A percentile compares a stretch with the other conserved stretches of the same genome.
phyloP scores from a whole-genome alignment of 352 stramenopile species.

The Phytophthora lateralis region DNA sequence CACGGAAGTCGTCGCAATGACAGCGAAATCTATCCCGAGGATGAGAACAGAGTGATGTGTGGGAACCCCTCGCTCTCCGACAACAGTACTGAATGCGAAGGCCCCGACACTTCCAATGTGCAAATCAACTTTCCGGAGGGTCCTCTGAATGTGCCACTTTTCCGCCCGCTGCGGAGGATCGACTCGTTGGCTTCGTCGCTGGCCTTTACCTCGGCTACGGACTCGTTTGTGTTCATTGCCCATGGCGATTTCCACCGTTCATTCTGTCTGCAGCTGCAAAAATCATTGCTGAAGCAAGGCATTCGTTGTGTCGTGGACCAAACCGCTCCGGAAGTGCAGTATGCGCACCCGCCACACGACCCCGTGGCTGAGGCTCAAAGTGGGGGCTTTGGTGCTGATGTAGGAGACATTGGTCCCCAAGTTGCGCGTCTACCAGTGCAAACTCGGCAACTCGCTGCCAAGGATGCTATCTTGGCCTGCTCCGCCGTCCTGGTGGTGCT shows the following conservation, averaged over 20 bases:
- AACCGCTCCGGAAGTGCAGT: constrained; percentile 54
- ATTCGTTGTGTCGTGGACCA: constrained; percentile 66
- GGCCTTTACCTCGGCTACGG: constrained; percentile 21
- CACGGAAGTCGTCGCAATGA: constrained; percentile 24
- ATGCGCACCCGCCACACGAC: constrained; percentile 31
- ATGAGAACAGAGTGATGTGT: constrained; percentile 24
- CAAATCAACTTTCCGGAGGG: constrained; percentile 27
- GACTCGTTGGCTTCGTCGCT: constrained; percentile 30
- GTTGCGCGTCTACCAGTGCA: constrained; percentile 46
- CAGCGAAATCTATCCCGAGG: constrained; percentile 21
- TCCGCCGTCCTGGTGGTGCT: constrained; percentile 72
- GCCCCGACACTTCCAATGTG: constrained; percentile 17
- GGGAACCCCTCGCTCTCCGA: constrained; percentile 6
- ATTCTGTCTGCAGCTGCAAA: constrained; percentile 68
- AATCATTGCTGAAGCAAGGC: constrained; percentile 61
- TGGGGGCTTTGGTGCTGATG: constrained; percentile 17
- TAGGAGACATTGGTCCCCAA: constrained; percentile 13
- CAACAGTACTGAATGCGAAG: constrained; percentile 25
- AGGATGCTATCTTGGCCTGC: constrained; percentile 76
- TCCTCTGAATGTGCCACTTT: constrained; percentile 28
- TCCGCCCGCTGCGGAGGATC: constrained; percentile 25
- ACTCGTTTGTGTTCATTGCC: constrained; percentile 74
- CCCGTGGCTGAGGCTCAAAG: constrained; percentile 17
- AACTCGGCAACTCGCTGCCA: constrained; percentile 68
- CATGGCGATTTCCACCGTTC: constrained; percentile 75